Evolutionary conservation across 1,139 yeast species (phyloP).

Genomic region (Nakaseomyces uthaithaninus): DNA sequence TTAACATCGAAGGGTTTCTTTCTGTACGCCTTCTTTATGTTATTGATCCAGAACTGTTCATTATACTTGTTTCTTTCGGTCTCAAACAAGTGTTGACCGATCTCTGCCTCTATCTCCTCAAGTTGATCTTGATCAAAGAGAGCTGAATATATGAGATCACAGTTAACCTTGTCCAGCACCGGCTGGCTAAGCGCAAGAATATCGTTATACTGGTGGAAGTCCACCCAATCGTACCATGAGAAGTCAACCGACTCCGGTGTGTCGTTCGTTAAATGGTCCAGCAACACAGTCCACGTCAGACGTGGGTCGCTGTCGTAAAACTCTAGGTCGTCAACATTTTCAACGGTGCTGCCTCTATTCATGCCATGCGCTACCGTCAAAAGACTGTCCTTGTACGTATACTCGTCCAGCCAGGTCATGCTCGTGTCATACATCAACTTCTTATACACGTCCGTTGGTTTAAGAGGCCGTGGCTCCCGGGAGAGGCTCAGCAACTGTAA

Average conservation of each 20-base stretch:
- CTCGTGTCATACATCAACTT: slow-evolving; percentile 18
- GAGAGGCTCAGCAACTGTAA: slow-evolving; percentile 1
- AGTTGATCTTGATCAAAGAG: slow-evolving; percentile 13
- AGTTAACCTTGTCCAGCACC: slow-evolving; percentile 11
- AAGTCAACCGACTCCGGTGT: slow-evolving; percentile 10
- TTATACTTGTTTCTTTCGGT: slow-evolving; percentile 14
- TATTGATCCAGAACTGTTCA: slow-evolving; percentile 15
- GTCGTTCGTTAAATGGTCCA: slow-evolving; percentile 12
- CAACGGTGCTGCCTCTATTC: slow-evolving; percentile 12
- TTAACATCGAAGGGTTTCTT: slow-evolving; percentile 9
- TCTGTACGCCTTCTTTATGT: slow-evolving; percentile 2
- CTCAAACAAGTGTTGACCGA: slow-evolving; percentile 13
- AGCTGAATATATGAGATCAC: slow-evolving; percentile 15
- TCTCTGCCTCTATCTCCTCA: slow-evolving; percentile 12
- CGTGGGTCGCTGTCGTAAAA: slow-evolving; percentile 26
- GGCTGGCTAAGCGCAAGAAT: slow-evolving; percentile 10
- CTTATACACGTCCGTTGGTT: slow-evolving; percentile 15
- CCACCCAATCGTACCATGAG: slow-evolving; percentile 29
- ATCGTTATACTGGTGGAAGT: slow-evolving; percentile 21
- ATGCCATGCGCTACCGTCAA: slow-evolving; percentile 17
- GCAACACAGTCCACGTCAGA: slow-evolving; percentile 21
- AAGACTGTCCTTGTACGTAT: slow-evolving; percentile 16
- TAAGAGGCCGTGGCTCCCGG: background rate
- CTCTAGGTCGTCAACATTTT: slow-evolving; percentile 14
- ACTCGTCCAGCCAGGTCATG: slow-evolving; percentile 18